These are phyloP conservation scores for Limnomonas spitsbergensis DNA, from an alignment of 139 green algal species.

Conservation along the genomic window DNA sequence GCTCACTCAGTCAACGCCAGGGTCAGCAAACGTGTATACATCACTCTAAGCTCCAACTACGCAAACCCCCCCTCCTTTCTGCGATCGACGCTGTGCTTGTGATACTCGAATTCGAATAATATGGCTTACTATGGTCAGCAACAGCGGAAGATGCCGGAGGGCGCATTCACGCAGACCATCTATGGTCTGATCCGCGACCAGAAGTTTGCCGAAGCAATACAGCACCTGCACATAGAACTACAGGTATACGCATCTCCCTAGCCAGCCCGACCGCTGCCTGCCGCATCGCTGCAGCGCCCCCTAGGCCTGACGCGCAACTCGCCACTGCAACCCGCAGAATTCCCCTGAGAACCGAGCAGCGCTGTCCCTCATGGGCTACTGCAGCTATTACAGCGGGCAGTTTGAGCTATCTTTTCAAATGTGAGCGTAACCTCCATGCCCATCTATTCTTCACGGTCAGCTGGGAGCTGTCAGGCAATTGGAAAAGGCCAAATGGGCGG, in stretches of 20 bases:
- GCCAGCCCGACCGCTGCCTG: not conserved
- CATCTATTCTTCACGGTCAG: not conserved
- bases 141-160: conserved; percentile 46
- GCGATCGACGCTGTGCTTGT: not conserved
- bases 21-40: too few relatives aligned
- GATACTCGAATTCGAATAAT: too few relatives aligned
- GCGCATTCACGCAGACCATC: conserved; percentile 62
- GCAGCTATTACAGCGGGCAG: conserved; percentile 63
- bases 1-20: too few relatives aligned
- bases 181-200: conserved; percentile 68
- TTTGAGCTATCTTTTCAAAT: conserved; percentile 59
- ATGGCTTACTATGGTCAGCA: conserved; percentile 14
- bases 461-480: not conserved
- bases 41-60: too few relatives aligned
- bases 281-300: not conserved
- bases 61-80: too few relatives aligned
- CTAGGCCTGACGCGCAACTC: conserved; percentile 8
- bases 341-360: conserved; percentile 59
- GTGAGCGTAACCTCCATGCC: conserved; percentile 31
- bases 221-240: conserved; percentile 12
- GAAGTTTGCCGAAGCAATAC: conserved; percentile 29
- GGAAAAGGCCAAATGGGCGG: too few relatives aligned
- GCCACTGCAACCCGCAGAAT: conserved; percentile 32
- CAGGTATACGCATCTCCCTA: not conserved
- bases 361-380: conserved; percentile 72